phyloP scores from a whole-genome alignment of 768 basidiomycete genomes.

The Tricholoma sp. region DNA sequence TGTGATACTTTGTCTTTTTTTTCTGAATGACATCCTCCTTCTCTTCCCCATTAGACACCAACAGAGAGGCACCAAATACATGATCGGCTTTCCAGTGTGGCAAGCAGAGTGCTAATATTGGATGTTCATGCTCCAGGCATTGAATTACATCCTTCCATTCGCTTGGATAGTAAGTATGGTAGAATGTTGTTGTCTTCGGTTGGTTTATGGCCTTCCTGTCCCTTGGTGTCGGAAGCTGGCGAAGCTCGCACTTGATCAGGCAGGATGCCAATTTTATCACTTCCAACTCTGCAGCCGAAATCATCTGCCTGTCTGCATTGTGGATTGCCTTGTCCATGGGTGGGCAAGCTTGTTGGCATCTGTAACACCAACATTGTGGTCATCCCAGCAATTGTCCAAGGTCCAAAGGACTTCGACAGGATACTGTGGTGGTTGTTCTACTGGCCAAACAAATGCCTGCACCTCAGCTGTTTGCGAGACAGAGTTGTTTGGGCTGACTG shows the following conservation, averaged over 20 bases:
- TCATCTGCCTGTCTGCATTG: not conserved
- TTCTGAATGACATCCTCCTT: not conserved
- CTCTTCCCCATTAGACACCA: not conserved
- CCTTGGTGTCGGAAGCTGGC: not conserved
- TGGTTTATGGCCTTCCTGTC: not conserved
- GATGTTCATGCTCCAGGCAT: not conserved
- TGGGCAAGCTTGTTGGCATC: not conserved
- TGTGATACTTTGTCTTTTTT: not conserved
- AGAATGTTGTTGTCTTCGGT: not conserved
- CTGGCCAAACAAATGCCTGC: not conserved
- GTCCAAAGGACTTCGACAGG: not conserved
- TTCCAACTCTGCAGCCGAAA: not conserved
- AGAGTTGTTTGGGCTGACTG: not conserved
- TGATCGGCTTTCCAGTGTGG: not conserved
- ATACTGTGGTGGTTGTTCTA: not conserved
- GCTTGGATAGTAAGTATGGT: not conserved
- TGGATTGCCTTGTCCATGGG: not conserved
- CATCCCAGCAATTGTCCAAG: not conserved
- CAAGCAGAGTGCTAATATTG: not conserved
- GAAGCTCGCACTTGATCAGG: not conserved
- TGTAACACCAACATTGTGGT: not conserved
- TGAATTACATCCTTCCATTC: not conserved
- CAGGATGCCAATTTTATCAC: not conserved
- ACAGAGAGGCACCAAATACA: not conserved
- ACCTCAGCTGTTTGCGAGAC: not conserved